These are phyloP conservation scores for Malassezia restricta DNA, from an alignment of 1,284 basidiomycete species.

Conservation along the genomic window DNA sequence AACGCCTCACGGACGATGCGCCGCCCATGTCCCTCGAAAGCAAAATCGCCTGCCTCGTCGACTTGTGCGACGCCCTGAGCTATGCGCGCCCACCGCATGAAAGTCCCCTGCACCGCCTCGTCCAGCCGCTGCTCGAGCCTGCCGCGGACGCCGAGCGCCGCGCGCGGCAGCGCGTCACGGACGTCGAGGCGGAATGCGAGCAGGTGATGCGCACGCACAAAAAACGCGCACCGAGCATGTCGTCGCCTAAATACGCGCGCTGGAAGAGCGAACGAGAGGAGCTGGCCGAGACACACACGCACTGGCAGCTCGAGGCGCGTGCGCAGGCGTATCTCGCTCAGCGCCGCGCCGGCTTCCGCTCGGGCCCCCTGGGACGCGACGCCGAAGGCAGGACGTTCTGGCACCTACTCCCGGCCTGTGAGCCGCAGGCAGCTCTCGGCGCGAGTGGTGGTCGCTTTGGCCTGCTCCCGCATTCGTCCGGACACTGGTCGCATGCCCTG, in stretches of 20 bases:
- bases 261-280: conserved; percentile 7
- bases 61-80: conserved; percentile 7
- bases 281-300: background rate
- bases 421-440: background rate
- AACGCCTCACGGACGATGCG: background rate
- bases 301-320: background rate
- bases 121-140: conserved; percentile 5
- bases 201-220: conserved; percentile 5
- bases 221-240: conserved; percentile 6
- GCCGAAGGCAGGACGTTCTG: conserved; percentile 17
- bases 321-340: background rate
- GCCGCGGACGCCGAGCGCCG: background rate
- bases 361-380: conserved; percentile 18
- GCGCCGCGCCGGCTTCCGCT: conserved; percentile 3
- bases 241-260: conserved; percentile 1
- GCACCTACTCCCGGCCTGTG: conserved; percentile 13
- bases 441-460: background rate
- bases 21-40: conserved; percentile 7
- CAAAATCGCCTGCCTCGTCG: conserved; percentile 9
- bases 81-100: background rate
- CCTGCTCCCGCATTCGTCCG: background rate
- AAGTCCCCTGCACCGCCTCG: conserved; percentile 1
- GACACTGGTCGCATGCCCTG: conserved; percentile 9
- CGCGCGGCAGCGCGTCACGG: background rate
- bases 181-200: background rate